Evolutionary conservation across 257 asterid species (phyloP).

Genomic region (Lithospermum erythrorhizon): DNA sequence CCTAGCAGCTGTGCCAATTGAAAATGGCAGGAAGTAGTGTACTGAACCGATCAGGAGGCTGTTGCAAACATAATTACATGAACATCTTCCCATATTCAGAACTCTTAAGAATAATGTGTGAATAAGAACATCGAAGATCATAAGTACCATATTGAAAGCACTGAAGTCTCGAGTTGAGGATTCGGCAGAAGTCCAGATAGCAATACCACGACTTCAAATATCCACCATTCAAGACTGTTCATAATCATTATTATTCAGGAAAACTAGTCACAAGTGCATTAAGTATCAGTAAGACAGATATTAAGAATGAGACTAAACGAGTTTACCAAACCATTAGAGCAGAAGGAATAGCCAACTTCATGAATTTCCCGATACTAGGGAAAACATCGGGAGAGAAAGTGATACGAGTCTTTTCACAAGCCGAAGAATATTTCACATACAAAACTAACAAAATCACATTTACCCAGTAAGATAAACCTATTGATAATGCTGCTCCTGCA

Average conservation of each 20-base stretch:
- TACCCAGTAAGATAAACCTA: slow-evolving; percentile 67
- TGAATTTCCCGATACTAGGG: slow-evolving; percentile 37
- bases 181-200: slow-evolving; percentile 54
- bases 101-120: neutral
- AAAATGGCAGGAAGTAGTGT: slow-evolving; percentile 49
- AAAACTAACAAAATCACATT: slow-evolving; percentile 43
- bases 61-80: slow-evolving; percentile 9
- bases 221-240: slow-evolving; percentile 51
- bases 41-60: slow-evolving; percentile 41
- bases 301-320: neutral
- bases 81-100: neutral
- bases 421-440: slow-evolving; percentile 44
- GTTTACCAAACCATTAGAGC: slow-evolving; percentile 83
- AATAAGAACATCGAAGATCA: neutral
- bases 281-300: neutral
- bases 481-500: slow-evolving; percentile 62
- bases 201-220: slow-evolving; percentile 35
- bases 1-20: slow-evolving; percentile 62
- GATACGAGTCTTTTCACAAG: slow-evolving; percentile 33
- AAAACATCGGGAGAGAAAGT: slow-evolving; percentile 33
- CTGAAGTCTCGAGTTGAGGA: slow-evolving; percentile 52
- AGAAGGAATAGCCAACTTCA: slow-evolving; percentile 63
- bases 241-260: neutral
- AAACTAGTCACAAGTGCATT: neutral
- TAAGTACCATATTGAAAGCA: slow-evolving; percentile 39